These are phyloP conservation scores for Yamadazyma ubonensis DNA, from an alignment of 805 yeast genomes.

Conservation along the genomic window DNA sequence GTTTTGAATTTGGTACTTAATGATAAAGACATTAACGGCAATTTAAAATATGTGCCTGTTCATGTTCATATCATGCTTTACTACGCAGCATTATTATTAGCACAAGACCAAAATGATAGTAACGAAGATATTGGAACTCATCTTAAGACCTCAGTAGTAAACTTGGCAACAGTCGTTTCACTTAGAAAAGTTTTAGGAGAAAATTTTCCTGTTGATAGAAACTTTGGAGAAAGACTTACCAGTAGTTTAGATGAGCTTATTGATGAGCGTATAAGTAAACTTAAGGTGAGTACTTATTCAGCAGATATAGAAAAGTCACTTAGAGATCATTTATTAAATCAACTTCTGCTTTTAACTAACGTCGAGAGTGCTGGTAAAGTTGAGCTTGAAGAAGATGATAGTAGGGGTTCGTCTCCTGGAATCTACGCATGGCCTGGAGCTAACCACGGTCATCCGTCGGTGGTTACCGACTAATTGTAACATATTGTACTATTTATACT, in stretches of 20 bases:
- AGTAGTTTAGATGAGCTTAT: constrained; percentile 31
- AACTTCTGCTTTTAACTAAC: constrained; percentile 16
- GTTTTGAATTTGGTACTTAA: constrained; percentile 57
- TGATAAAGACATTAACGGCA: constrained; percentile 56
- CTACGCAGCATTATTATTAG: constrained; percentile 57
- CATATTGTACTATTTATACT: not conserved
- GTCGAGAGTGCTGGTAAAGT: constrained; percentile 15
- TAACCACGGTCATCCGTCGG: constrained; percentile 60
- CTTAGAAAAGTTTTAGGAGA: constrained; percentile 42
- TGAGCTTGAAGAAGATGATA: constrained; percentile 23
- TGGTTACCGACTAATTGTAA: constrained; percentile 1
- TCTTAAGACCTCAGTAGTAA: constrained; percentile 29
- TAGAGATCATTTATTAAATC: constrained; percentile 18
- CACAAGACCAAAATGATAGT: constrained; percentile 17
- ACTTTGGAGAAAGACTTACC: constrained; percentile 47
- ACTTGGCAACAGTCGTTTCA: constrained; percentile 43
- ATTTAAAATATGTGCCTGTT: constrained; percentile 64
- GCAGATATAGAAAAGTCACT: constrained; percentile 8
- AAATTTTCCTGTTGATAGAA: constrained; percentile 53
- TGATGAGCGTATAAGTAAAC: constrained; percentile 23
- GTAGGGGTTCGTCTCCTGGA: constrained; percentile 34
- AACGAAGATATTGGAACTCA: constrained; percentile 17
- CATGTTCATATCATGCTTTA: constrained; percentile 71
- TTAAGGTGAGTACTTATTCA: constrained; percentile 10
- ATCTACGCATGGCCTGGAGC: constrained; percentile 66